Evolutionary conservation across 148 eudicot genomes (phyloP).

Genomic region (Nepenthes mirabilis): DNA sequence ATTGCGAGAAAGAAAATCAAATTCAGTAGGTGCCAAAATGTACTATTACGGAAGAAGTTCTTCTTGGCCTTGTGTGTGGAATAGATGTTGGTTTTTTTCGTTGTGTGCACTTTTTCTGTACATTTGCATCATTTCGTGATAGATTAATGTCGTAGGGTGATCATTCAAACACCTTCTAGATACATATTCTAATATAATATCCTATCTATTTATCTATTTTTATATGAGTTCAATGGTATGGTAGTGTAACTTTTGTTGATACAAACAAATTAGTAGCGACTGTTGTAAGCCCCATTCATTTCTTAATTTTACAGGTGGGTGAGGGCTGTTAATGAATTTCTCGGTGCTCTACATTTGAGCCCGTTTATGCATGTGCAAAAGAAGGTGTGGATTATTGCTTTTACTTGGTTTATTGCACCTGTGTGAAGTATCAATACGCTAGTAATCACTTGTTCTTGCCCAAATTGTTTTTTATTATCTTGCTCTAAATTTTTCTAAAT

Average conservation of each 20-base stretch:
- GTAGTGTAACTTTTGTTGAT: background rate
- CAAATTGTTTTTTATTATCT: background rate
- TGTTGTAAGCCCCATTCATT: background rate
- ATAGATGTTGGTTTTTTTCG: background rate
- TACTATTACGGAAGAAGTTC: too few relatives aligned
- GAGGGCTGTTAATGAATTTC: constrained; percentile 62
- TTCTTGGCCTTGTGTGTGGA: too few relatives aligned
- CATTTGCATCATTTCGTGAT: too few relatives aligned
- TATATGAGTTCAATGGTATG: too few relatives aligned
- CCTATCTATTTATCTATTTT: too few relatives aligned
- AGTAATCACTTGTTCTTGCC: background rate
- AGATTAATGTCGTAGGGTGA: too few relatives aligned
- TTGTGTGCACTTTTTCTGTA: background rate
- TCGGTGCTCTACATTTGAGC: constrained; percentile 46
- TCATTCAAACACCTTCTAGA: too few relatives aligned
- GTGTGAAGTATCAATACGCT: background rate
- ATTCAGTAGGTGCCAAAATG: too few relatives aligned
- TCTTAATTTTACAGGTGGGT: constrained; percentile 67
- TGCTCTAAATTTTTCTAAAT: too few relatives aligned
- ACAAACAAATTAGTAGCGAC: background rate
- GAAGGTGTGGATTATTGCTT: constrained; percentile 28
- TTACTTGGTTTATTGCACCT: background rate
- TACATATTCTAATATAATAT: too few relatives aligned
- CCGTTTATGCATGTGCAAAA: constrained; percentile 45
- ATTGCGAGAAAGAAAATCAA: too few relatives aligned